Evolutionary conservation across 768 basidiomycete species (phyloP), one percentile per base, ranked within the genome.

Genomic region (Trichaptum fuscoviolaceum): DNA sequence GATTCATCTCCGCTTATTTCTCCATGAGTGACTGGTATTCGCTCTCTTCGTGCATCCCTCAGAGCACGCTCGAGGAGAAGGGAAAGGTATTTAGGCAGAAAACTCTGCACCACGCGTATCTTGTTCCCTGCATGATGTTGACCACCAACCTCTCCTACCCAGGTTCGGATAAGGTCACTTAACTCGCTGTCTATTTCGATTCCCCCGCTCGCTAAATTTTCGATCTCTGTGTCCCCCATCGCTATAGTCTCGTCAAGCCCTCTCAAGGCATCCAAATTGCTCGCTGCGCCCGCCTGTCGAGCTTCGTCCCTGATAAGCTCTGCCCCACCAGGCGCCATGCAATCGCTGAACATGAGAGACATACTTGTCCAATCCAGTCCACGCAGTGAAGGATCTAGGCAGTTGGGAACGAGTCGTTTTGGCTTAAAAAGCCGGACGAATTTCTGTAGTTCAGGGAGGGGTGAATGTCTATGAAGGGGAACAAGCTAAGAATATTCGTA

Each of bases 381-480:
- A 70, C 72, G 74, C 65, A 79, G 84, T 57, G 68, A 77, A 65
- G 72, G 86, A 73, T 78, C 84, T 69, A 82, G 86, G 0, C 92
- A 91, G 71, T 96, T 96, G 0, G 96, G 96, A 1, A 93, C 83
- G 0, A 99, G 76, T 3, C 84, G 81, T 57, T 78, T 81, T 0
- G 96, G 96, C 23, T 84, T 84, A 77, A 99, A 97, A 20, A 96
- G 82, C 0, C 83, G 78, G 26, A 97, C 93, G 64, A 99, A 89
- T 1, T 80, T 77, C 67, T 88, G 87, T 0, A 99, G 83, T 73
- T 99, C 96, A 0, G 92, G 91, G 5, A 97, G 84, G 0, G 91
- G 83, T 0, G 95, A 96, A 73, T 99, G 96, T 1, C 96, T 86
- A 9, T 87, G 86, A 6, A 99, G 81, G 0, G 94, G 94, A 7